phyloP scores from a whole-genome alignment of 2,329 filamentous ascomycete species.

The Nigrospora osmanthi region DNA sequence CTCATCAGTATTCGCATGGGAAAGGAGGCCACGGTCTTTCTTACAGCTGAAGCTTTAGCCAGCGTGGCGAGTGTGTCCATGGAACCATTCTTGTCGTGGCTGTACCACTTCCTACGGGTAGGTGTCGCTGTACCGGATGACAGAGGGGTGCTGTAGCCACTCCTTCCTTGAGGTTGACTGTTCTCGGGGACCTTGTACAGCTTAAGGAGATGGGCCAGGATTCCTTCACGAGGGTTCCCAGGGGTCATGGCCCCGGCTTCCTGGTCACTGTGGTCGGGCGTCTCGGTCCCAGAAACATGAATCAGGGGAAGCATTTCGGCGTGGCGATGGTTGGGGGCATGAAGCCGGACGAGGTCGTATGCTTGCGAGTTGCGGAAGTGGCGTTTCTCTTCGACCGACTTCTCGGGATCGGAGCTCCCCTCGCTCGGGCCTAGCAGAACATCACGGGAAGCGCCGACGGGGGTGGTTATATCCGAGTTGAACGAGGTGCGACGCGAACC shows the following conservation, averaged over 20 bases:
- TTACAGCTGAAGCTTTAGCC: constrained; percentile 32
- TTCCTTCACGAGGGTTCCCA: constrained; percentile 28
- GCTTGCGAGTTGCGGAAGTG: constrained; percentile 10
- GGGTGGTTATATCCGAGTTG: constrained; percentile 25
- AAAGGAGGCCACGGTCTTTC: no score
- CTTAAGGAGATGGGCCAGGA: constrained; percentile 37
- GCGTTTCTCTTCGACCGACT: no score
- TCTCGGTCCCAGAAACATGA: neutral
- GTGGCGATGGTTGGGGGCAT: constrained; percentile 21
- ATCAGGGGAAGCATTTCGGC: constrained; percentile 4
- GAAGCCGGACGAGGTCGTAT: constrained; percentile 33
- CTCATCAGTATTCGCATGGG: neutral
- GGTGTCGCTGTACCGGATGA: constrained; percentile 34
- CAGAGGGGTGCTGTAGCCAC: constrained; percentile 22
- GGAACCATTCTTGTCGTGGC: constrained; percentile 31
- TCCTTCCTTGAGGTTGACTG: neutral
- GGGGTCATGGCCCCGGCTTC: constrained; percentile 6
- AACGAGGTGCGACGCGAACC: constrained; percentile 25
- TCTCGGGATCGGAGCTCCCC: no score
- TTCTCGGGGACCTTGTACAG: constrained; percentile 32
- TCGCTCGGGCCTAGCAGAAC: constrained; percentile 1
- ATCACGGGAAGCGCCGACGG: constrained; percentile 17
- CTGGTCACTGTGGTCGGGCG: constrained; percentile 3
- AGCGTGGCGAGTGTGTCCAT: constrained; percentile 38
- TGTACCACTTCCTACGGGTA: constrained; percentile 38